phyloP scores from a whole-genome alignment of 305 asterid genomes.

The Fraxinus paxiana region DNA sequence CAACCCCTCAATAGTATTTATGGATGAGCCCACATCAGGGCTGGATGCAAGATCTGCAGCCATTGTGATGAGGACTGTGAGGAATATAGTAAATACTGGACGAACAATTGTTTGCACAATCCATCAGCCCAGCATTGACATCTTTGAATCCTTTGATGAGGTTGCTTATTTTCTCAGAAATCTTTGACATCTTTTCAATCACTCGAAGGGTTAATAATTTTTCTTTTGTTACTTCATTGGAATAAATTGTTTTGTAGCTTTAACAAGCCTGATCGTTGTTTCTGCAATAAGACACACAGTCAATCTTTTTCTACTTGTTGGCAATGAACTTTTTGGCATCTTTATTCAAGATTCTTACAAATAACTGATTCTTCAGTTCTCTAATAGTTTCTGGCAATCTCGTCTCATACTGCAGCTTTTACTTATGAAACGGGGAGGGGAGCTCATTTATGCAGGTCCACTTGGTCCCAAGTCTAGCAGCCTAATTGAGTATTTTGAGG shows the following conservation, averaged over 20 bases:
- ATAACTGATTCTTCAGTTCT: not conserved
- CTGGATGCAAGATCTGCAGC: slow-evolving; percentile 98
- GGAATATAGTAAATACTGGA: slow-evolving; percentile 92
- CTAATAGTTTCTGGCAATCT: slow-evolving; percentile 12
- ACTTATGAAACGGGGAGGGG: slow-evolving; percentile 93
- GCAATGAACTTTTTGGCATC: not conserved
- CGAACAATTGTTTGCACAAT: slow-evolving; percentile 96
- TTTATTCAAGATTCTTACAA: not conserved
- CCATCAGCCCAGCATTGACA: slow-evolving; percentile 97
- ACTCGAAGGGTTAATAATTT: not conserved
- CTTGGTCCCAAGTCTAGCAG: slow-evolving; percentile 83
- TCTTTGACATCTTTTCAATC: not conserved
- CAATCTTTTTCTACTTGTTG: not conserved
- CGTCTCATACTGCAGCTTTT: slow-evolving; percentile 58
- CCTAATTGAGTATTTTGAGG: slow-evolving; percentile 88
- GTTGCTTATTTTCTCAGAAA: slow-evolving; percentile 35
- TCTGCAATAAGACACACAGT: not conserved
- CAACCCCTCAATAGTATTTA: slow-evolving; percentile 85
- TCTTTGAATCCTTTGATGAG: slow-evolving; percentile 96
- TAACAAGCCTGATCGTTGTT: not conserved
- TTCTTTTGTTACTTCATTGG: not conserved
- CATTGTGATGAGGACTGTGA: slow-evolving; percentile 95
- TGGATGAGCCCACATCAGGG: slow-evolving; percentile 98
- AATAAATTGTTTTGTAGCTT: not conserved
- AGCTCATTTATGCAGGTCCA: slow-evolving; percentile 90